Percentiles rank a stretch among this genome's conserved stretches.
phyloP scores from a whole-genome alignment of 148 eudicot genomes.

The Amaranthus hypochondriacus region DNA sequence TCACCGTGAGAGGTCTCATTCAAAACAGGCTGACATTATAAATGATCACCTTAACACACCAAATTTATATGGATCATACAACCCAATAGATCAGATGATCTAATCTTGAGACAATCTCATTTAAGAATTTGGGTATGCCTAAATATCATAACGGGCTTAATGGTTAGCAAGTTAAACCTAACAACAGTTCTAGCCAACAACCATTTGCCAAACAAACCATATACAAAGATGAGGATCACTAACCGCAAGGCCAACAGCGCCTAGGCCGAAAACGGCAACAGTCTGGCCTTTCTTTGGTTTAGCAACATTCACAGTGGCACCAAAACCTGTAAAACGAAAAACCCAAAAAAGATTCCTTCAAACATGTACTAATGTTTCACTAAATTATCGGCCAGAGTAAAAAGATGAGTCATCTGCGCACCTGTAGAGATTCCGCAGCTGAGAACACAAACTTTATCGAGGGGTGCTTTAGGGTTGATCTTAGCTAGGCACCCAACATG shows the following conservation, averaged over 20 bases:
- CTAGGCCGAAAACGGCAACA: conserved; percentile 70
- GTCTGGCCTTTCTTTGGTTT: conserved; percentile 68
- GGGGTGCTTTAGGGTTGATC: conserved; percentile 67
- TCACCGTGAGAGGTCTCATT: too few relatives aligned
- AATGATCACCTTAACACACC: too few relatives aligned
- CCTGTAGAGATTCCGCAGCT: conserved; percentile 77
- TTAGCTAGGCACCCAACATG: conserved; percentile 66
- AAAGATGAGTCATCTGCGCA: neutral
- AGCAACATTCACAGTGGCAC: conserved; percentile 77
- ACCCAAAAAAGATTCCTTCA: neutral
- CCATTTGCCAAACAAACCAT: neutral
- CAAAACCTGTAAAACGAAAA: conserved; percentile 41
- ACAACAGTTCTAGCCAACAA: too few relatives aligned
- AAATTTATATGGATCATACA: too few relatives aligned
- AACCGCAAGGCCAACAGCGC: conserved; percentile 80
- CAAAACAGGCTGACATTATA: too few relatives aligned
- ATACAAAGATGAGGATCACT: conserved; percentile 12
- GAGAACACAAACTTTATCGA: conserved; percentile 76
- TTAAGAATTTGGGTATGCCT: too few relatives aligned
- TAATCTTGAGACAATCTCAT: too few relatives aligned
- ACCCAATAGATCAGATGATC: too few relatives aligned
- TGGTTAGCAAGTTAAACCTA: too few relatives aligned
- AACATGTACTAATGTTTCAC: neutral
- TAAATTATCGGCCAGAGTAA: neutral
- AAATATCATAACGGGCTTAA: too few relatives aligned